phyloP scores from a whole-genome alignment of 495 filamentous ascomycete genomes.

The Aspergillus funiculosus region DNA sequence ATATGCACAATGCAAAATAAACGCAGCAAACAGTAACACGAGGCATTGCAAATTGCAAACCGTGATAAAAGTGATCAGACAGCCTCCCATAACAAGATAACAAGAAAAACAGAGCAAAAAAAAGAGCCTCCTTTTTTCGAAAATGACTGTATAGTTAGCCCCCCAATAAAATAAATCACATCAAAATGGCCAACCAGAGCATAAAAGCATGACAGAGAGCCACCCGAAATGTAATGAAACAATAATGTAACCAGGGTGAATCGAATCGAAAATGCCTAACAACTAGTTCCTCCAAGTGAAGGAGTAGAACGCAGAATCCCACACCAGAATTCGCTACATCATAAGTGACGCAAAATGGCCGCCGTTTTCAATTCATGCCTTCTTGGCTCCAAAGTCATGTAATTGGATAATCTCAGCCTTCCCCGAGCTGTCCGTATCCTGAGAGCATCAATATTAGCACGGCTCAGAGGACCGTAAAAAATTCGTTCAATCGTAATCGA shows the following conservation, averaged over 20 bases:
- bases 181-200: constrained; percentile 11
- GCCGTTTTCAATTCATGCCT: constrained; percentile 4
- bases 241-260: constrained; percentile 15
- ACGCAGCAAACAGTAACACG: constrained; percentile 1
- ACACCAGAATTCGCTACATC: constrained; percentile 23
- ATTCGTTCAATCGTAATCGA: too few relatives aligned
- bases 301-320: constrained; percentile 17
- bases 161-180: constrained; percentile 9
- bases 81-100: constrained; percentile 33
- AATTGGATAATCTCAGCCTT: too few relatives aligned
- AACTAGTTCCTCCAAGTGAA: constrained; percentile 14
- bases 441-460: too few relatives aligned
- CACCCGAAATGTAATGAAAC: constrained; percentile 27
- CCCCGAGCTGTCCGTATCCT: too few relatives aligned
- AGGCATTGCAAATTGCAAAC: constrained; percentile 10
- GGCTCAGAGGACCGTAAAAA: too few relatives aligned
- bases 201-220: constrained; percentile 25
- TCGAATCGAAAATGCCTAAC: constrained; percentile 30
- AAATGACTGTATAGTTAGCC: constrained; percentile 17
- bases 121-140: constrained; percentile 22
- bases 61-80: constrained; percentile 40
- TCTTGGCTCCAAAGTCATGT: not conserved
- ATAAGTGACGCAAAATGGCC: constrained; percentile 21
- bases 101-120: constrained; percentile 7
- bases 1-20: constrained; percentile 17